Conservation (phyloP, 1,139 yeast species). For the Suhomyces panamericanus region DNA sequence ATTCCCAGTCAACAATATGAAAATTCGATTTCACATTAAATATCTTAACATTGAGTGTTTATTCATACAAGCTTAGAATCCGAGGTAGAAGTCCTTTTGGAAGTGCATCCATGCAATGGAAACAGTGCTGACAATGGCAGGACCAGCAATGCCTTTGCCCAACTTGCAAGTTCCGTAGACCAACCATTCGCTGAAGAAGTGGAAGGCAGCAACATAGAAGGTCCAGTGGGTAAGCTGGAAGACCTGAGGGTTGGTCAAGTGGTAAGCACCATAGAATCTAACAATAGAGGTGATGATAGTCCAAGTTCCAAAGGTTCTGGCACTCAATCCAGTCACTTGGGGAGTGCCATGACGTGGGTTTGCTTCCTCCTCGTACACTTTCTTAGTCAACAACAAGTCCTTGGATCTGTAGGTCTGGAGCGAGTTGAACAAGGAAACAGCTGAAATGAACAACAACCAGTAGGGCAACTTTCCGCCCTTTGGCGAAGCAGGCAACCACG, state of each 20-base stretch:
- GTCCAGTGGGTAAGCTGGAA: conserved; percentile 80
- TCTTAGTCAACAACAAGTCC: conserved; percentile 69
- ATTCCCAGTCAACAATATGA: neutral
- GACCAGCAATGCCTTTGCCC: conserved; percentile 89
- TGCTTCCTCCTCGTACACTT: conserved; percentile 66
- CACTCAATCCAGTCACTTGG: conserved; percentile 70
- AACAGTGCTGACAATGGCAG: conserved; percentile 62
- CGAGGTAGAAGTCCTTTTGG: conserved; percentile 55
- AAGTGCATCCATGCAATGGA: conserved; percentile 61
- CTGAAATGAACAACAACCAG: conserved; percentile 64
- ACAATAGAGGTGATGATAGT: conserved; percentile 83
- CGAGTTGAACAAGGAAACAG: conserved; percentile 88
- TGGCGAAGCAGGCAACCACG: conserved; percentile 17
- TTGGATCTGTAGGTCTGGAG: conserved; percentile 75
- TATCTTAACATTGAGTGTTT: too few relatives aligned
- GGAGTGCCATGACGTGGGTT: conserved; percentile 41
- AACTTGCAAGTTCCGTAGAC: conserved; percentile 74
- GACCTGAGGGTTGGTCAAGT: conserved; percentile 60
- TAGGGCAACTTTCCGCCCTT: conserved; percentile 45
- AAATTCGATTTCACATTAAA: too few relatives aligned
- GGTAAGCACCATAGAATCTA: conserved; percentile 82
- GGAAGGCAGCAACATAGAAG: conserved; percentile 80
- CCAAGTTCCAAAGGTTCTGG: conserved; percentile 98
- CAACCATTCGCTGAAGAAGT: conserved; percentile 83
- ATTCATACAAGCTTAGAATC: neutral